Evolutionary conservation across 2,329 filamentous ascomycete species (phyloP), one percentile per base, ranked within the genome.

Genomic region (Onygenales sp.): DNA sequence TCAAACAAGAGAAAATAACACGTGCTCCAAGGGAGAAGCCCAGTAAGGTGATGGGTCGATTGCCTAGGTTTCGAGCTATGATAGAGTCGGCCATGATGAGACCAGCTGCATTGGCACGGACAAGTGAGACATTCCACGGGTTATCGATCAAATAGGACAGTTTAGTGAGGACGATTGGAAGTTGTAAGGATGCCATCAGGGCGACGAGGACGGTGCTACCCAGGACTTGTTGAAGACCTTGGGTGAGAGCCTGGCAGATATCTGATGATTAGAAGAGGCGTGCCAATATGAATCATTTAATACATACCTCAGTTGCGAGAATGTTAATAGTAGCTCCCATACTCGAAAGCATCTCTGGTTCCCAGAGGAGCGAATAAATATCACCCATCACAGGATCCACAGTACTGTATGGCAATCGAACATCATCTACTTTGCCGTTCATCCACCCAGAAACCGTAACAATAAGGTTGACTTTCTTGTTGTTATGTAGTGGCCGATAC

Each of bases 291-390:
- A 49, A 27, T 7, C 8, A 33, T 35, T 48, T 33, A 17, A 14
- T 27, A 52, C 80, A 72, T 72, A 92, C 89, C 82, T 98, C 93
- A 36, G 93, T 98, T 54, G 93, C 93, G 59, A 98, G 76, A 71
- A 98, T 97, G 64, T 96, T 96, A 64, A 98, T 97, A 45, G 93
- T 98, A 67, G 93, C 89, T 80, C 93, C 93, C 85, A 96, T 98
- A 70, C 89, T 95, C 62, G 84, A 86, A 66, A 98, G 79, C 91
- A 98, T 95, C 66, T 98, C 93, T 2, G 93, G 94, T 69, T 98
- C 93, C 91, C 93, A 98, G 55, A 94, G 77, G 9, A 98, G 85
- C 0, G 92, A 96, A 72, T 98, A 98, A 13, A 98, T 84, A 66
- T 98, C 93, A 10, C 93, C 93, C 93, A 98, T 98, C 58, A 97